Base-by-base conservation (phyloP, 2,329 filamentous ascomycete genomes). In the Aureobasidium vineae region DNA sequence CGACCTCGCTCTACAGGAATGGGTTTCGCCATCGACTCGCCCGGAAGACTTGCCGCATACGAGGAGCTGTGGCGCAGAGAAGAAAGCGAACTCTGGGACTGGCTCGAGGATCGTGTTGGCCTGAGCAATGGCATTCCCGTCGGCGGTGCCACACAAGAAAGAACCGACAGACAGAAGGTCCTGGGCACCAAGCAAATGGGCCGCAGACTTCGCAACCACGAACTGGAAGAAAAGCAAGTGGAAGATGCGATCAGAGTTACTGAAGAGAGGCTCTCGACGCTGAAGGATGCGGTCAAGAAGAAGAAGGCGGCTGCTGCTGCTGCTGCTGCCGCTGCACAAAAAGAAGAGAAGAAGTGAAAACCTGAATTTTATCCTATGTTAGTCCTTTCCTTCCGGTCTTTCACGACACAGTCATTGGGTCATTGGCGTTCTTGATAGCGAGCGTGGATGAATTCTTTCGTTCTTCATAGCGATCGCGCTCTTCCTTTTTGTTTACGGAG, bases 1-100 rank as follows among this genome's bases (percentile, higher is more conserved):
- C 19, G 68, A 49, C 69, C 79, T 69, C 50, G 74, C 66, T 66
- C 70, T 71, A 76, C 72, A 7, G 72, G 74, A 1, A 71, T 80
- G 1, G 76, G 78, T 8, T 77, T 76, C 28, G 73, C 77, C 0
- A 77, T 77, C 19, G 73, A 81, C 66, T 73, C 78, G 0, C 84
- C 90, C 0, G 87, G 93, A 65, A 86, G 92, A 6, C 79, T 92
- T 19, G 87, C 89, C 2, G 92, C 91, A 0, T 98, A 97, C 75
- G 93, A 98, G 71, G 91, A 97, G 78, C 90, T 98, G 74, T 99
- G 94, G 93, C 84, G 87, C 41, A 83, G 86, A 47, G 92, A 97
- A 76, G 93, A 97, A 75, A 91, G 86, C 70, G 91, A 95, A 72
- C 80, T 97, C 11, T 97, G 93, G 93, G 88, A 91, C 67, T 97